Conservation (phyloP, 192 early-diverging fungal species). For the Entomortierella parvispora region DNA sequence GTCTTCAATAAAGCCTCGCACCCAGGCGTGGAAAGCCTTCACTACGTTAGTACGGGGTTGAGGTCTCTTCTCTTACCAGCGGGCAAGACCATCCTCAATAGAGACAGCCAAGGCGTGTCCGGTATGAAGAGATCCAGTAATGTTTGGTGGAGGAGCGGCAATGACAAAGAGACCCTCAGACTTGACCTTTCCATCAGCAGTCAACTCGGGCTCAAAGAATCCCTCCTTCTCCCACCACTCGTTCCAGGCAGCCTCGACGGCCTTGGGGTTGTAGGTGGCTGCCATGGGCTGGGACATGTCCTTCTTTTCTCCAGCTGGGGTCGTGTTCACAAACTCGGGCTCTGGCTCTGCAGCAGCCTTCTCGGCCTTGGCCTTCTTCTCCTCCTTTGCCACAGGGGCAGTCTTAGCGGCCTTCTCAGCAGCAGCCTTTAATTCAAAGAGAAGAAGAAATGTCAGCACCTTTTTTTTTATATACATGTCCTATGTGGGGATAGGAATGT, state of each 20-base stretch:
- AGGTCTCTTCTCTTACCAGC: constrained; percentile 87
- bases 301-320: constrained; percentile 87
- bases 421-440: constrained; percentile 8
- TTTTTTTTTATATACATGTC: too few species aligned
- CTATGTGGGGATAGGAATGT: too few species aligned
- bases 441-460: too few species aligned
- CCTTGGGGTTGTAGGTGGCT: constrained; percentile 84
- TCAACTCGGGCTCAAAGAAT: constrained; percentile 88
- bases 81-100: constrained; percentile 92
- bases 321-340: constrained; percentile 80
- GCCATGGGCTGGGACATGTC: constrained; percentile 83
- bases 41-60: too few species aligned
- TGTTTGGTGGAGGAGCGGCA: constrained; percentile 98
- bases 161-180: constrained; percentile 89
- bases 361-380: constrained; percentile 45
- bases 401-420: constrained; percentile 57
- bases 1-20: too few species aligned
- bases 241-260: constrained; percentile 97
- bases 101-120: constrained; percentile 94
- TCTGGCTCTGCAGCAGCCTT: constrained; percentile 49
- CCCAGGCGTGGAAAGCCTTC: too few species aligned
- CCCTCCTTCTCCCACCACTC: constrained; percentile 96
- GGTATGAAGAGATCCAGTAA: constrained; percentile 96
- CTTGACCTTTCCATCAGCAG: constrained; percentile 73
- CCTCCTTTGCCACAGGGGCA: constrained; percentile 41